phyloP scores from a whole-genome alignment of 2,329 filamentous ascomycete genomes.

The Fusarium fracticaudum region DNA sequence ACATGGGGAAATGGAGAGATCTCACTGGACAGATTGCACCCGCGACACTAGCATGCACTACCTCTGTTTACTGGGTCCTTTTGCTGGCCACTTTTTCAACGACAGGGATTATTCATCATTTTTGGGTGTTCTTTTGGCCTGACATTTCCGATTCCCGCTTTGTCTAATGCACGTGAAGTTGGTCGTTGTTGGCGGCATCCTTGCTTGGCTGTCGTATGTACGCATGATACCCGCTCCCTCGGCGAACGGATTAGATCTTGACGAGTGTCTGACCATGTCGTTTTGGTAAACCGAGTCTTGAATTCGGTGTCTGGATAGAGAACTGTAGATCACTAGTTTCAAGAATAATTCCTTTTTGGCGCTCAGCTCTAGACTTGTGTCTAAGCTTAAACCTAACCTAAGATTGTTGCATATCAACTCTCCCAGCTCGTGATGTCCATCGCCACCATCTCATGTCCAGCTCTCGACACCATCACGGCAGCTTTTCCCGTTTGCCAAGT shows the following conservation, averaged over 20 bases:
- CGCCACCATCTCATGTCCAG: constrained; percentile 7
- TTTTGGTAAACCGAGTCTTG: background rate
- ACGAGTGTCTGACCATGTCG: background rate
- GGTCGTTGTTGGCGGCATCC: background rate
- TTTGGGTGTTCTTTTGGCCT: background rate
- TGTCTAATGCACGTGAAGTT: constrained; percentile 2
- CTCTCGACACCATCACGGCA: background rate
- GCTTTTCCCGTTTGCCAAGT: constrained; percentile 13
- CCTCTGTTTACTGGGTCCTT: background rate
- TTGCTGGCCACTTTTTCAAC: background rate
- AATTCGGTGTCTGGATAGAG: constrained; percentile 2
- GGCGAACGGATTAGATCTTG: background rate
- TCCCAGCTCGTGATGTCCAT: background rate
- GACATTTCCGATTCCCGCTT: constrained; percentile 2
- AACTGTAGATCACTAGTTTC: background rate
- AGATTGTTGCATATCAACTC: background rate
- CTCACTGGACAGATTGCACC: constrained; percentile 18
- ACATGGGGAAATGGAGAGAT: constrained; percentile 30
- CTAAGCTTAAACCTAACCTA: background rate
- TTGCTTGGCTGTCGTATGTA: background rate
- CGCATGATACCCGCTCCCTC: background rate
- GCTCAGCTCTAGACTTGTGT: background rate
- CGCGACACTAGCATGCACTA: background rate
- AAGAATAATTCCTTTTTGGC: background rate
- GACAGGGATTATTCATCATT: background rate